phyloP scores from a whole-genome alignment of 306 rosid species.

The Cucurbita ficifolia region DNA sequence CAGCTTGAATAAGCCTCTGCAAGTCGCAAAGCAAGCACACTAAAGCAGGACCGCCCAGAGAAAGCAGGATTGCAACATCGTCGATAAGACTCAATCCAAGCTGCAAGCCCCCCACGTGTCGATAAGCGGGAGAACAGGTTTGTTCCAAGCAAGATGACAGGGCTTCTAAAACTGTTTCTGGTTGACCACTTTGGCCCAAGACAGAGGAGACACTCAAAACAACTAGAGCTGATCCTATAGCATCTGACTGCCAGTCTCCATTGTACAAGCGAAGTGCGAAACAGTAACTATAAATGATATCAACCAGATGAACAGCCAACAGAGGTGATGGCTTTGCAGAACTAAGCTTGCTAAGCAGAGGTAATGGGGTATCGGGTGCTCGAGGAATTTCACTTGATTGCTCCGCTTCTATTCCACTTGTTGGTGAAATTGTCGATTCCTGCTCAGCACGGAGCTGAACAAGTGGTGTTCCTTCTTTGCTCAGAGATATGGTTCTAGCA shows the following conservation, averaged over 20 bases:
- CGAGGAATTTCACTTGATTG: constrained; percentile 41
- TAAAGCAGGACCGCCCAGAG: constrained; percentile 40
- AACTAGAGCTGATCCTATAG: constrained; percentile 49
- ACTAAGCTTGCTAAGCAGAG: constrained; percentile 58
- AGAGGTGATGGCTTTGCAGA: constrained; percentile 64
- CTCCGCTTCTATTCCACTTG: constrained; percentile 15
- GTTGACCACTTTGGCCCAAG: constrained; percentile 55
- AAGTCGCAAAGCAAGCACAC: constrained; percentile 52
- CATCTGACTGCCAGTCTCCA: constrained; percentile 74
- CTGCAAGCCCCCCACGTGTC: constrained; percentile 56
- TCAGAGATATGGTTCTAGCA: constrained; percentile 51
- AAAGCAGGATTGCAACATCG: constrained; percentile 38
- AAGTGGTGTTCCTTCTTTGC: constrained; percentile 73
- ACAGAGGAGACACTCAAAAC: constrained; percentile 58
- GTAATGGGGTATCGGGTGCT: constrained; percentile 58
- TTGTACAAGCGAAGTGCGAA: constrained; percentile 75
- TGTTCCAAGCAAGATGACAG: constrained; percentile 67
- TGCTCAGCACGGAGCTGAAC: constrained; percentile 38
- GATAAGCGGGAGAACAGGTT: constrained; percentile 56
- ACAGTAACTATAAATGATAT: constrained; percentile 60
- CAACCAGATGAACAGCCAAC: constrained; percentile 63
- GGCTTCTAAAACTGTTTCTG: constrained; percentile 52
- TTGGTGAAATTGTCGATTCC: constrained; percentile 4
- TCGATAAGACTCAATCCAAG: constrained; percentile 50
- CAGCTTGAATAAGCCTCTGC: constrained; percentile 50